These are phyloP conservation scores for Carex littledalei DNA, from an alignment of 176 grass and related monocot genomes.

Conservation along the genomic window DNA sequence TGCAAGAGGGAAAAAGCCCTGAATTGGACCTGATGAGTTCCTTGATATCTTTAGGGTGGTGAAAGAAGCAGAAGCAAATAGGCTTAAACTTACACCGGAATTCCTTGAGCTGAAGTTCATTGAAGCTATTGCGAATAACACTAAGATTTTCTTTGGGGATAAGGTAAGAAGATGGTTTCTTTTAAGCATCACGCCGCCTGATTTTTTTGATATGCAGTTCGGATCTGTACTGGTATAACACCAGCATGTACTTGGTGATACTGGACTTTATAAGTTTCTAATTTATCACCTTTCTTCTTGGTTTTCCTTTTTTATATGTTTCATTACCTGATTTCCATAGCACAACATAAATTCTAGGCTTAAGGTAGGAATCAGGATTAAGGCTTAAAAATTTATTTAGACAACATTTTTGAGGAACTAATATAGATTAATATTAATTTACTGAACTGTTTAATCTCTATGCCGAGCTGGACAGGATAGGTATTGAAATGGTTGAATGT, in stretches of 20 bases:
- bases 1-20: background rate
- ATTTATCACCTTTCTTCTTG: background rate
- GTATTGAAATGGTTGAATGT: background rate
- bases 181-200: background rate
- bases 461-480: background rate
- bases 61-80: slow-evolving; percentile 96
- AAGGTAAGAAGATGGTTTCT: slow-evolving; percentile 44
- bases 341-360: background rate
- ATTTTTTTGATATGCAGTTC: background rate
- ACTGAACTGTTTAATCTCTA: background rate
- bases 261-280: background rate
- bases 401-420: background rate
- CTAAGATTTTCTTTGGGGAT: slow-evolving; percentile 96
- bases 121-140: slow-evolving; percentile 87
- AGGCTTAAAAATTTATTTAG: background rate
- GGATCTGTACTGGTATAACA: background rate
- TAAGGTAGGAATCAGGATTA: background rate
- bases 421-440: background rate
- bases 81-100: slow-evolving; percentile 79
- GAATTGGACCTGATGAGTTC: background rate
- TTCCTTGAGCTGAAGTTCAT: slow-evolving; percentile 95
- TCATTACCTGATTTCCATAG: background rate
- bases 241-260: background rate
- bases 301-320: background rate
- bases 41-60: slow-evolving; percentile 31